Base-by-base conservation (phyloP, 164 flowering plant genomes). In the Piper betle region DNA sequence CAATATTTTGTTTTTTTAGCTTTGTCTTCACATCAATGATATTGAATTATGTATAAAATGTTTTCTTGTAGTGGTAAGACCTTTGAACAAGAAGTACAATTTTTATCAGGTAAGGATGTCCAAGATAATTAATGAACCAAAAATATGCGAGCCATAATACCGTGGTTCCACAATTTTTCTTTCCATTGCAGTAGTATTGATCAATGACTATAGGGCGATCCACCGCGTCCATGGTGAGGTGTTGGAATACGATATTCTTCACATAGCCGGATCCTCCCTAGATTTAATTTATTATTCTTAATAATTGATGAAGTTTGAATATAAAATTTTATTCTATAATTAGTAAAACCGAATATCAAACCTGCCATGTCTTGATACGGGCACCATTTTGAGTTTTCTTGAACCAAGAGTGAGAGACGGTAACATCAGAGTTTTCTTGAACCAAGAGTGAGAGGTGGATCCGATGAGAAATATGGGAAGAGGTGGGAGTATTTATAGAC, bases 321-420 rank as follows among this genome's bases (percentile, higher is more conserved):
- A n/a, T 2, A 2, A 2, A 1, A 53, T 4, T 2, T 53, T 3
- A 25, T 5, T 6, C 18, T 17, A 17, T 53, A 7, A 53, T 7
- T 16, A 2, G 19, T 20, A 3, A 52, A 52, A n/a, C 52, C 52
- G 10, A 53, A 17, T 7, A 4, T 17, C 6, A 37, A 68, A 79
- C 87, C 82, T 75, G 80, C 85, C 84, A 81, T 68, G 85, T 80
- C 66, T 84, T 84, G 54, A 81, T 78, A 42, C 85, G 70, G 33
- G 73, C 84, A 18, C 85, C 85, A 55, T 84, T 81, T 41, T 71
- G 66, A 0, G 84, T 77, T 7, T 68, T 57, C 1, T 25, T 37
- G 48, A 84, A 73, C 38, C 50, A 46, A 15, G 73, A 72, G 57
- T 73, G 46, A 6, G 18, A 59, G 18, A 81, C 81, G 39, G 9